These are phyloP conservation scores for Ascochyta clinopodiicola DNA, from an alignment of 2,329 filamentous ascomycete species.

Conservation along the genomic window DNA sequence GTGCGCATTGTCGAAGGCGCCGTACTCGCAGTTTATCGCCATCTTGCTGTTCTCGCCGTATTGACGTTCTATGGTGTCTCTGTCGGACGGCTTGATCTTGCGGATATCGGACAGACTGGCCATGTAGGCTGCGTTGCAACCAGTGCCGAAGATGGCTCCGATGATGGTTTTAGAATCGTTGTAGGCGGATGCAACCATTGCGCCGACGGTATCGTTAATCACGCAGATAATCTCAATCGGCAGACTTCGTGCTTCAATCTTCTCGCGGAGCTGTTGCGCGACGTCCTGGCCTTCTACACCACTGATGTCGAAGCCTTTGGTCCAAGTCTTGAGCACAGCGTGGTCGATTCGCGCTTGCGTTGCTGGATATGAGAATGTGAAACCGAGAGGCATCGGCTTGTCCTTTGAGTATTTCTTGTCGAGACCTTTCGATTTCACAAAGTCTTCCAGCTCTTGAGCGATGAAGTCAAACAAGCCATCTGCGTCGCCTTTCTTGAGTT, in stretches of 20 bases:
- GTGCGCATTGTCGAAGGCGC: conserved; percentile 94
- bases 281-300: conserved; percentile 92
- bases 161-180: conserved; percentile 84
- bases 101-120: conserved; percentile 81
- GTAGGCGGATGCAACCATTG: conserved; percentile 87
- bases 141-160: conserved; percentile 92
- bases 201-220: conserved; percentile 94
- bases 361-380: conserved; percentile 95
- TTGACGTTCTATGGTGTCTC: conserved; percentile 1
- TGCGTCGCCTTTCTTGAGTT: conserved; percentile 82
- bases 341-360: conserved; percentile 94
- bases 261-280: conserved; percentile 84
- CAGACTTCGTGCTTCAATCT: conserved; percentile 74
- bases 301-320: conserved; percentile 94
- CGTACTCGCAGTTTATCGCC: conserved; percentile 98
- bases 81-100: conserved; percentile 63
- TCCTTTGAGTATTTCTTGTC: conserved; percentile 65
- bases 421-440: conserved; percentile 84
- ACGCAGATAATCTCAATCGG: conserved; percentile 84
- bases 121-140: conserved; percentile 95
- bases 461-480: conserved; percentile 96
- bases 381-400: conserved; percentile 78
- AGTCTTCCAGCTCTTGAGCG: conserved; percentile 88
- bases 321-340: conserved; percentile 92
- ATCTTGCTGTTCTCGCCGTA: conserved; percentile 55